These are phyloP conservation scores for Ophiobolus disseminans DNA, from an alignment of 2,329 filamentous ascomycete genomes.

Conservation along the genomic window DNA sequence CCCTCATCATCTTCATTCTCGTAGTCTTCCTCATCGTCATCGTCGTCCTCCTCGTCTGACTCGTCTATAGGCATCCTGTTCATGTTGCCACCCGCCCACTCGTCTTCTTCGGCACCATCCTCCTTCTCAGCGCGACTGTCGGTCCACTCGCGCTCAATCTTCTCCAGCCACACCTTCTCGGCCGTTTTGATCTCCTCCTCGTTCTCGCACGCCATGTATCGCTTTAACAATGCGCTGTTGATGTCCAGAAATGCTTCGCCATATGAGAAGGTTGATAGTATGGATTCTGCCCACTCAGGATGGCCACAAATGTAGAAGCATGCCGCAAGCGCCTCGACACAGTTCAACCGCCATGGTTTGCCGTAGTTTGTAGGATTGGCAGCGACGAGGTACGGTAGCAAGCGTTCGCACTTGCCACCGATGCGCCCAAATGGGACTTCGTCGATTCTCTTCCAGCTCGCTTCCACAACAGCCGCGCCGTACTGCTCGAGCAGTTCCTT, in stretches of 20 bases:
- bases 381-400: conserved; percentile 88
- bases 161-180: conserved; percentile 85
- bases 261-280: conserved; percentile 86
- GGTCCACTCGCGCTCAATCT: conserved; percentile 87
- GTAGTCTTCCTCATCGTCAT: conserved; percentile 54
- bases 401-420: conserved; percentile 87
- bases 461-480: conserved; percentile 95
- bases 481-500: conserved; percentile 80
- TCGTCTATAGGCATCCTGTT: conserved; percentile 66
- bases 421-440: conserved; percentile 93
- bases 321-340: conserved; percentile 91
- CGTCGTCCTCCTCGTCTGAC: conserved; percentile 58
- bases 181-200: conserved; percentile 83
- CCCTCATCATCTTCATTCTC: conserved; percentile 52
- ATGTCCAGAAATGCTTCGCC: conserved; percentile 89
- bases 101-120: conserved; percentile 67
- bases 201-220: conserved; percentile 82
- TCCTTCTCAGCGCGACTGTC: conserved; percentile 74
- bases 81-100: conserved; percentile 90
- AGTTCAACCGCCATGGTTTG: conserved; percentile 92
- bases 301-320: conserved; percentile 94
- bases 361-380: conserved; percentile 98
- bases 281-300: conserved; percentile 84
- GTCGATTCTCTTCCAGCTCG: conserved; percentile 90
- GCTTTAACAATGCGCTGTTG: conserved; percentile 80